A percentile compares a stretch with the other conserved stretches of the same genome.
Evolutionary conservation across 176 grass and related monocot genomes (phyloP).

Genomic region (Carex kokanica): DNA sequence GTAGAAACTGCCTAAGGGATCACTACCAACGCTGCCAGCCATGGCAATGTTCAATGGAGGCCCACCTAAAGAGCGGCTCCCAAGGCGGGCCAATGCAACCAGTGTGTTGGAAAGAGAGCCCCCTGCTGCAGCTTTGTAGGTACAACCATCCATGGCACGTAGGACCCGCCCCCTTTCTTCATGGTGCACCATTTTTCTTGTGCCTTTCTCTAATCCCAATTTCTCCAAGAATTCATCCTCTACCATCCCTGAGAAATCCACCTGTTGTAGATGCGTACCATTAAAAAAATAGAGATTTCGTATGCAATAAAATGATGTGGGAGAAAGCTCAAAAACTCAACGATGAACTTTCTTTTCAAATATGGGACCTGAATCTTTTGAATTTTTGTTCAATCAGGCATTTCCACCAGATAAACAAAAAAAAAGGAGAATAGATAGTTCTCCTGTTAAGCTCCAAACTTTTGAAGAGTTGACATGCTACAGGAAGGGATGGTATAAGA

Average conservation of each 20-base stretch:
- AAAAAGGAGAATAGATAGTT: background rate
- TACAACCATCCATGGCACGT: constrained; percentile 89
- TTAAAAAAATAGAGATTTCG: background rate
- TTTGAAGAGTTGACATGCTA: background rate
- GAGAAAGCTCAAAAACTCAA: background rate
- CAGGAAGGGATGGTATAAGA: background rate
- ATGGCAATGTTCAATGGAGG: constrained; percentile 75
- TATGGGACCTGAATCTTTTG: background rate
- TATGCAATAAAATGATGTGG: background rate
- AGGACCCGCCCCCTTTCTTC: constrained; percentile 81
- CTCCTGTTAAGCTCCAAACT: background rate
- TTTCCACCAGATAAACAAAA: background rate
- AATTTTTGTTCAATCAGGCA: background rate
- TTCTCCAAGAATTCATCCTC: constrained; percentile 66
- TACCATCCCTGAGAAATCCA: constrained; percentile 90
- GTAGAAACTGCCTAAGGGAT: constrained; percentile 84
- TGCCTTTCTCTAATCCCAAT: constrained; percentile 73
- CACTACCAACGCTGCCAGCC: constrained; percentile 77
- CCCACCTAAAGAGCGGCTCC: constrained; percentile 34
- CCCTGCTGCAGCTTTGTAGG: constrained; percentile 88
- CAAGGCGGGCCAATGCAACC: constrained; percentile 74
- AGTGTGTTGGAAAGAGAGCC: constrained; percentile 89
- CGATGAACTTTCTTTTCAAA: background rate
- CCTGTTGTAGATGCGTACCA: constrained; percentile 29
- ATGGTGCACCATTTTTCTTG: constrained; percentile 78